Percentiles rank a stretch among this genome's conserved stretches.
These are phyloP conservation scores for Aristolochia contorta DNA, from an alignment of 164 flowering plant genomes.

Conservation along the genomic window DNA sequence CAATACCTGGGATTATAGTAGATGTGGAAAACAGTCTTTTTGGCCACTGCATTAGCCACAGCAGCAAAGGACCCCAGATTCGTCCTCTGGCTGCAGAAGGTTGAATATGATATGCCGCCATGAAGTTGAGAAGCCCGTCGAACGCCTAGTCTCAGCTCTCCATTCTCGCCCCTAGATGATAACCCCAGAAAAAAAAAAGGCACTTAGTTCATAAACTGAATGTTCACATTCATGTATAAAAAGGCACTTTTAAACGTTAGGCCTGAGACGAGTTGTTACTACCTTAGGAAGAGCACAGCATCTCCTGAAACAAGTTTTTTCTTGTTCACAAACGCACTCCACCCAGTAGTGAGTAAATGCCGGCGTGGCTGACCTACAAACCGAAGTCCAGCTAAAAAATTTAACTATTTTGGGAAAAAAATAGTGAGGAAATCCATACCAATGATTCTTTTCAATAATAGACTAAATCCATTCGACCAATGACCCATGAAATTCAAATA, in stretches of 20 bases:
- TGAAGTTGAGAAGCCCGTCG: constrained; percentile 72
- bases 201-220: background rate
- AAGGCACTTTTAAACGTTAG: background rate
- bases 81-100: constrained; percentile 28
- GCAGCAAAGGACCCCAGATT: constrained; percentile 28
- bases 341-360: constrained; percentile 97
- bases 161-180: constrained; percentile 66
- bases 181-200: background rate
- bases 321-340: constrained; percentile 96
- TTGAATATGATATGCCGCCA: constrained; percentile 22
- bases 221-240: background rate
- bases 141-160: constrained; percentile 82
- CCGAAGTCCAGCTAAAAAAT: background rate
- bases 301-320: constrained; percentile 94
- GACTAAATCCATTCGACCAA: background rate
- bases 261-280: constrained; percentile 21
- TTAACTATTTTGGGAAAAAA: background rate
- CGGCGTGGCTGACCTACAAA: constrained; percentile 88
- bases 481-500: background rate
- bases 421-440: background rate
- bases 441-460: background rate
- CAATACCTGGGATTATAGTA: constrained; percentile 84
- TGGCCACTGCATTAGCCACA: constrained; percentile 53
- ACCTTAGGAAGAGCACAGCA: constrained; percentile 98
- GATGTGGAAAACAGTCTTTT: constrained; percentile 42